Evolutionary conservation across 2,329 filamentous ascomycete species (phyloP).

Genomic region (Colletotrichum incanum): DNA sequence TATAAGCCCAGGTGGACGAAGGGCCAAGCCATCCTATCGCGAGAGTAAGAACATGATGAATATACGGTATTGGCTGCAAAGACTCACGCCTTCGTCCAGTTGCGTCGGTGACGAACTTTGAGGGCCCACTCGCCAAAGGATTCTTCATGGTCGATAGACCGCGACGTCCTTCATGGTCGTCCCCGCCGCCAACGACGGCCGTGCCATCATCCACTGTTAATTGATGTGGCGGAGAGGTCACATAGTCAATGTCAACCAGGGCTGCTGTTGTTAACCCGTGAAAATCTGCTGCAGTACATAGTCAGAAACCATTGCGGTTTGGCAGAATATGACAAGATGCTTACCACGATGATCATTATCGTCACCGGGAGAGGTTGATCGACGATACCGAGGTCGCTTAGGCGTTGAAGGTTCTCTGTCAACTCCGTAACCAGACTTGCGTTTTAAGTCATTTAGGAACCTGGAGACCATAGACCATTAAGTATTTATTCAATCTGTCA

Average conservation of each 20-base stretch:
- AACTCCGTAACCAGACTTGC: conserved; percentile 20
- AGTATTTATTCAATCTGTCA: background rate
- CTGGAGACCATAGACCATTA: background rate
- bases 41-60: background rate
- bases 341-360: background rate
- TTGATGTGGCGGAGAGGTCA: background rate
- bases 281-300: background rate
- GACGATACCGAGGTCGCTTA: conserved; percentile 21
- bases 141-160: conserved; percentile 1
- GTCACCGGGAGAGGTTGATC: conserved; percentile 2
- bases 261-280: background rate
- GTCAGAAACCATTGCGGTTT: background rate
- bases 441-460: conserved; percentile 28
- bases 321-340: background rate
- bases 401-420: background rate
- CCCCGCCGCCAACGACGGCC: conserved; percentile 11
- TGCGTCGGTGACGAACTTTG: conserved; percentile 28
- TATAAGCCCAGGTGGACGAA: conserved; percentile 38
- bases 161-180: conserved; percentile 9
- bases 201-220: conserved; percentile 14
- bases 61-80: background rate
- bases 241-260: too few relatives aligned
- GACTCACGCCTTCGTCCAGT: conserved; percentile 24
- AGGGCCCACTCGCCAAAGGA: conserved; percentile 24
- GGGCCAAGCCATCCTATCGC: conserved; percentile 33